These are phyloP conservation scores for Moniliophthora roreri DNA, from an alignment of 1,284 basidiomycete genomes.

Conservation along the genomic window DNA sequence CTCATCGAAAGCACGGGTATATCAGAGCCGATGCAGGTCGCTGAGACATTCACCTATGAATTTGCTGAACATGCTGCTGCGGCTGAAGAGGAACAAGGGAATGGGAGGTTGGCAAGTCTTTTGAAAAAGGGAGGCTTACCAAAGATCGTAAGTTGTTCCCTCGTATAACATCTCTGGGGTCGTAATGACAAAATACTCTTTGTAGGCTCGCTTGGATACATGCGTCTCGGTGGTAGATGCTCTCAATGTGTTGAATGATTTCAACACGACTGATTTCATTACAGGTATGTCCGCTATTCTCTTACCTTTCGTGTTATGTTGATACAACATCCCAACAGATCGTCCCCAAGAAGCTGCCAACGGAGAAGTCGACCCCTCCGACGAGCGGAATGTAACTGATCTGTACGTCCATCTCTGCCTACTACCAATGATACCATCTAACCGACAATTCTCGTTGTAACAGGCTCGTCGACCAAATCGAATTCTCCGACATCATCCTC, in stretches of 20 bases:
- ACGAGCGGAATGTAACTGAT: constrained; percentile 1
- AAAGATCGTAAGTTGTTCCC: background rate
- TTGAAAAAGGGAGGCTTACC: background rate
- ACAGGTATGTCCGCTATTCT: background rate
- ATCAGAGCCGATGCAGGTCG: constrained; percentile 1
- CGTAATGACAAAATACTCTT: no score
- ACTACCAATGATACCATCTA: no score
- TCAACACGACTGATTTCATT: background rate
- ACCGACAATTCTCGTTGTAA: no score
- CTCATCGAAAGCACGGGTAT: constrained; percentile 1
- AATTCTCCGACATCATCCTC: constrained; percentile 1
- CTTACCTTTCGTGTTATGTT: no score
- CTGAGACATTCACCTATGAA: constrained; percentile 1
- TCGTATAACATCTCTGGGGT: no score
- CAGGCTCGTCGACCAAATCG: background rate
- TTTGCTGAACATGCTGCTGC: background rate
- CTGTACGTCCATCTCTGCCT: background rate
- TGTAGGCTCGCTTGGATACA: background rate
- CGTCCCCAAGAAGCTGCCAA: background rate
- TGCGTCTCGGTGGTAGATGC: background rate
- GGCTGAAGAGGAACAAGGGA: background rate
- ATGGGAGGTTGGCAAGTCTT: background rate
- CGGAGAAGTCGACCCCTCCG: background rate
- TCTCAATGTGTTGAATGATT: background rate
- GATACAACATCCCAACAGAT: no score